Base-by-base conservation (phyloP, 768 basidiomycete species). In the Kwoniella dendrophila region DNA sequence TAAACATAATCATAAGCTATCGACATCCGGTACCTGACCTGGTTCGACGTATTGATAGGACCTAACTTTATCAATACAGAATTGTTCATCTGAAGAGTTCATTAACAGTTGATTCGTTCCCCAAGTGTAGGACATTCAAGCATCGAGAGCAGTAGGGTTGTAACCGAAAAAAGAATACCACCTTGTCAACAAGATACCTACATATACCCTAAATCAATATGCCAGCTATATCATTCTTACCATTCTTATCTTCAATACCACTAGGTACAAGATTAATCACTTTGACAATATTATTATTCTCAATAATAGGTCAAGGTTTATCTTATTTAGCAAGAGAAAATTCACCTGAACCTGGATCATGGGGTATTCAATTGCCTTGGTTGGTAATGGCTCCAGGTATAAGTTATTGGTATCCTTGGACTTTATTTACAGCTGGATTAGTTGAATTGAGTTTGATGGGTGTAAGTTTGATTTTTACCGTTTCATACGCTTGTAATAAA, bases 351-450 rank as follows among this genome's bases (percentile, higher is more conserved):
- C 48, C 48, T 4, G 43, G 48, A 32, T n/a, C 27, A 20, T 45
- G 49, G 24, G 63, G 67, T 32, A 51, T 50, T 27, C 58, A 66
- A 40, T 68, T 80, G 29, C 86, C 88, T 30, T 94, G 89, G 80
- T 82, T 95, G 71, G 86, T 88, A 5, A 81, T 94, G 62, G 83
- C 90, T 11, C 93, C 93, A 4, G 93, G 92, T 14, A 83, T 85
- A 41, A 88, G 87, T 70, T 70, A 92, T 30, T 90, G 88, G 78
- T 87, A 87, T 64, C 95, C 95, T 47, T 99, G 96, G 96, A 92
- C 92, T 2, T 84, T 98, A 68, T 80, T 92, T n/a, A 93, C 89
- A 4, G 88, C 90, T 2, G 88, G 86, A 20, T 85, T 93, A 62
- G 89, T 96, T 18, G 96, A 99, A 81, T 85, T 86, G 48, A 87